A percentile compares a stretch with the other conserved stretches of the same genome.
phyloP scores from a whole-genome alignment of 2,329 filamentous ascomycete species.

The Exophiala viscosa region DNA sequence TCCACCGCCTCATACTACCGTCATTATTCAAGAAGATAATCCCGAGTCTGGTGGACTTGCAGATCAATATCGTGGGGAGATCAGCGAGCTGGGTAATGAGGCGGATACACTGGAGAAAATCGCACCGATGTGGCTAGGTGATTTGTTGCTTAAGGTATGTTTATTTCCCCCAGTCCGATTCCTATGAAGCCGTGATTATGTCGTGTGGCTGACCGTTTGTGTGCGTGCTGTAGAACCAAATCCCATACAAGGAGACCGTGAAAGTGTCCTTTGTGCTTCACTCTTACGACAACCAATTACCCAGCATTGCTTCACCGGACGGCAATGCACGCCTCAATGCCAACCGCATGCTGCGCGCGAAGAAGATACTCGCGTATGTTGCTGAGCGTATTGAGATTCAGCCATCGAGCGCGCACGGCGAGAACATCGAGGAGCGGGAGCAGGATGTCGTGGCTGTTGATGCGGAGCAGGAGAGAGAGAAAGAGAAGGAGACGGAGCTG shows the following conservation, averaged over 20 bases:
- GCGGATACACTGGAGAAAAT: conserved; percentile 79
- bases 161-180: too few species aligned
- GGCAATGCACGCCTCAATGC: conserved; percentile 88
- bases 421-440: not conserved
- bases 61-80: conserved; percentile 87
- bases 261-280: conserved; percentile 94
- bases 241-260: conserved; percentile 82
- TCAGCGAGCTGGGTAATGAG: conserved; percentile 71
- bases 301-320: conserved; percentile 69
- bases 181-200: too few species aligned
- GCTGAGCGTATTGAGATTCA: conserved; percentile 82
- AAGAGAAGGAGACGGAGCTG: not conserved
- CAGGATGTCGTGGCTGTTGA: not conserved
- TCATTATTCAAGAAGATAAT: conserved; percentile 63
- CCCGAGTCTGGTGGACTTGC: conserved; percentile 63
- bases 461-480: not conserved
- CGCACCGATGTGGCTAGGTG: conserved; percentile 87
- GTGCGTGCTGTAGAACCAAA: conserved; percentile 58
- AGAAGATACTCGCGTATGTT: conserved; percentile 89
- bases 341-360: conserved; percentile 91
- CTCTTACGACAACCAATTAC: conserved; percentile 71
- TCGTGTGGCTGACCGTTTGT: not conserved
- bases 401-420: conserved; percentile 18
- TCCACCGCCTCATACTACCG: conserved; percentile 51
- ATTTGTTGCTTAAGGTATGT: conserved; percentile 69